These are phyloP conservation scores for Solanum megistacrolobum DNA, from an alignment of 257 asterid genomes.

Conservation along the genomic window DNA sequence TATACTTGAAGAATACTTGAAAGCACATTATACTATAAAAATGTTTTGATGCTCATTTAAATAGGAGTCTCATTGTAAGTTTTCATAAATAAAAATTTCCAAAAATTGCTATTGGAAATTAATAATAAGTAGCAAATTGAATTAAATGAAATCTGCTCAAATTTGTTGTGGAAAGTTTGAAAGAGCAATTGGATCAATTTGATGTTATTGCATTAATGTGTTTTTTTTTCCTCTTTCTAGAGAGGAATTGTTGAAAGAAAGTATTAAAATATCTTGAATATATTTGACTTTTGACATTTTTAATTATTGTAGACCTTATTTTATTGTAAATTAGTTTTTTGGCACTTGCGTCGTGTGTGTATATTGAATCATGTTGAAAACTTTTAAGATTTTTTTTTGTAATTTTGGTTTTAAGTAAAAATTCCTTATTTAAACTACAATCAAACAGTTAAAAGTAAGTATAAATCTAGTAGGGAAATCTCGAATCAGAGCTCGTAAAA, in stretches of 20 bases:
- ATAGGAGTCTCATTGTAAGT: not conserved
- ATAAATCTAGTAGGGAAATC: too few relatives aligned
- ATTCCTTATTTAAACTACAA: too few relatives aligned
- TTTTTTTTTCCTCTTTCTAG: too few relatives aligned
- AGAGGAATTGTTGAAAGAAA: too few relatives aligned
- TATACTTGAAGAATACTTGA: not conserved
- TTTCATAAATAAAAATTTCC: not conserved
- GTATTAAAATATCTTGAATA: too few relatives aligned
- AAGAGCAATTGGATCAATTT: not conserved
- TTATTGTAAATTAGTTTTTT: not conserved
- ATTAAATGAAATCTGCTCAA: not conserved
- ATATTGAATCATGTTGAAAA: not conserved
- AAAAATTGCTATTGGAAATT: not conserved
- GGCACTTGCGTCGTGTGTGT: not conserved
- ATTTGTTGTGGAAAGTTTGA: not conserved
- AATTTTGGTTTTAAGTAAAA: not conserved
- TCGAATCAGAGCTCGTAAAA: too few relatives aligned
- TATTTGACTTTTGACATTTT: too few relatives aligned
- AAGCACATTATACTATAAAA: not conserved
- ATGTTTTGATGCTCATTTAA: not conserved
- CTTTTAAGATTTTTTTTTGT: not conserved
- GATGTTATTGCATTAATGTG: not conserved
- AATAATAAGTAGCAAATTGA: not conserved
- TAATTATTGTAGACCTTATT: not conserved
- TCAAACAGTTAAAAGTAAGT: too few relatives aligned